These are phyloP conservation scores for Flaveria ramosissima DNA, from an alignment of 129 eudicot genomes.

Conservation along the genomic window DNA sequence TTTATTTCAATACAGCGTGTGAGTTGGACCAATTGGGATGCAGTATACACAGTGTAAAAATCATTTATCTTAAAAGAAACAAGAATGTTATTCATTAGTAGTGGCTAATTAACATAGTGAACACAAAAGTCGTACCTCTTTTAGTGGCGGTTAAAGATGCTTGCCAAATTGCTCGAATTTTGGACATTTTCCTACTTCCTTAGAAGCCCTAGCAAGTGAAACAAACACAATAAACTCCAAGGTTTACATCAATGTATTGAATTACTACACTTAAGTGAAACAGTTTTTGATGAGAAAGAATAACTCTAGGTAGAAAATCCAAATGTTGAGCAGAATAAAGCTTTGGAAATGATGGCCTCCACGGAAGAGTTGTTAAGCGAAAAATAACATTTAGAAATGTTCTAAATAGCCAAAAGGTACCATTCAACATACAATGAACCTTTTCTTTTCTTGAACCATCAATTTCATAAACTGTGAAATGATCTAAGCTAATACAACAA, in stretches of 20 bases:
- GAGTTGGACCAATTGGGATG: not conserved
- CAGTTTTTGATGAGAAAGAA: too few species aligned
- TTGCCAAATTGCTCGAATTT: constrained; percentile 71
- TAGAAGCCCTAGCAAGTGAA: constrained; percentile 15
- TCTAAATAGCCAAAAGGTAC: not conserved
- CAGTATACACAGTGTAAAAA: not conserved
- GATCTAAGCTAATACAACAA: not conserved
- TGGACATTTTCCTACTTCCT: constrained; percentile 52
- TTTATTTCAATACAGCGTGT: not conserved
- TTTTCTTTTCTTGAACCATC: too few species aligned
- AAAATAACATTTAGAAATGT: not conserved
- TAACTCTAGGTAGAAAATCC: too few species aligned
- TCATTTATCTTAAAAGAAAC: not conserved
- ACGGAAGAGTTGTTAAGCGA: too few species aligned
- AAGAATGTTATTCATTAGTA: not conserved
- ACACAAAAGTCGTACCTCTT: constrained; percentile 45
- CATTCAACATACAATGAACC: not conserved
- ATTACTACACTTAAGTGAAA: too few species aligned
- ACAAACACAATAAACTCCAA: not conserved
- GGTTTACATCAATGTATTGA: not conserved
- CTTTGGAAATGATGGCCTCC: too few species aligned
- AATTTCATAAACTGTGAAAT: not conserved
- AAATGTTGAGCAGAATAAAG: not conserved
- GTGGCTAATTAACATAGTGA: not conserved
- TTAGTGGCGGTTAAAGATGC: constrained; percentile 87